phyloP scores from a whole-genome alignment of 2,329 filamentous ascomycete species.

The Ophiosphaerella narmari region DNA sequence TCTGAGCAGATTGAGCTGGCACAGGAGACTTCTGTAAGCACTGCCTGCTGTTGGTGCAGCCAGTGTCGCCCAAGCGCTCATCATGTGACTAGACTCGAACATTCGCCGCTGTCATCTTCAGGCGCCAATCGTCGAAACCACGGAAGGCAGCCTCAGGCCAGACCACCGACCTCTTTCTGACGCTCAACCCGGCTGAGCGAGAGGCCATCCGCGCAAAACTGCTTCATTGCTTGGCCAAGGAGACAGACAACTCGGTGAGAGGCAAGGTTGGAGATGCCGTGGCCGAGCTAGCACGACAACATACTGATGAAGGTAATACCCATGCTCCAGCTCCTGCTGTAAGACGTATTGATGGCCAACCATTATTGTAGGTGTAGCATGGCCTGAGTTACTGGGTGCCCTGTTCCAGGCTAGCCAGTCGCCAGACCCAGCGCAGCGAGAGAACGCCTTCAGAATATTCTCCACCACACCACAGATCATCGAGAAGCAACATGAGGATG shows the following conservation, averaged over 20 bases:
- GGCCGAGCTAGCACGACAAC: constrained; percentile 92
- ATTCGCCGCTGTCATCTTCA: constrained; percentile 92
- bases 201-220: constrained; percentile 82
- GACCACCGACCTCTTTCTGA: constrained; percentile 83
- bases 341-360: constrained; percentile 8
- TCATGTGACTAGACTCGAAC: constrained; percentile 70
- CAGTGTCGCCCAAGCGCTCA: constrained; percentile 4
- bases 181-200: constrained; percentile 73
- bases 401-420: constrained; percentile 93
- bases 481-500: constrained; percentile 90
- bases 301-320: constrained; percentile 82
- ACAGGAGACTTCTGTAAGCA: constrained; percentile 71
- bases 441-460: constrained; percentile 94
- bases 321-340: background rate
- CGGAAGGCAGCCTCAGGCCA: constrained; percentile 72
- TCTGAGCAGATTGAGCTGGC: constrained; percentile 86
- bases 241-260: constrained; percentile 74
- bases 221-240: constrained; percentile 73
- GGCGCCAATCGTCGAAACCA: constrained; percentile 87
- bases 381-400: constrained; percentile 84
- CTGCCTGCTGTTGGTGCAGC: too few relatives aligned
- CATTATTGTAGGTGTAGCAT: constrained; percentile 68
- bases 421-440: constrained; percentile 78
- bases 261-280: constrained; percentile 99
- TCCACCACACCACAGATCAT: constrained; percentile 94